phyloP scores from a whole-genome alignment of 2,329 filamentous ascomycete species.

The Colletotrichum simmondsii region DNA sequence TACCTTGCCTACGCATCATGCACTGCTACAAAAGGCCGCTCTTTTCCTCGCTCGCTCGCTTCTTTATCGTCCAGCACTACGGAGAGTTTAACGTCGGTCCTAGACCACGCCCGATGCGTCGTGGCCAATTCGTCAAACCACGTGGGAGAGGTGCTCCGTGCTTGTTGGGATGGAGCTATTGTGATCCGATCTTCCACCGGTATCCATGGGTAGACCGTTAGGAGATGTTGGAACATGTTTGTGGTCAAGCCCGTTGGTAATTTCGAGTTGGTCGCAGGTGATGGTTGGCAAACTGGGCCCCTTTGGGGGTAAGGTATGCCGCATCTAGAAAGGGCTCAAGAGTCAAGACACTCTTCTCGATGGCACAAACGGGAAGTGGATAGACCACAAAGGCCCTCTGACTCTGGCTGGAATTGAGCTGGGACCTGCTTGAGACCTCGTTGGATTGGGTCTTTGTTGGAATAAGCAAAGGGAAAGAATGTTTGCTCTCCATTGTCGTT shows the following conservation, averaged over 20 bases:
- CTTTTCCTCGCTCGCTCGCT: background rate
- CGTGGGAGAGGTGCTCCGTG: background rate
- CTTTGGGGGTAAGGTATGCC: too few relatives aligned
- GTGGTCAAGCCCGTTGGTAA: background rate
- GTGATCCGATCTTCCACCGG: background rate
- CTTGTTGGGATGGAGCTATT: background rate
- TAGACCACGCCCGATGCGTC: background rate
- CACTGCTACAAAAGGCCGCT: slow-evolving; percentile 24
- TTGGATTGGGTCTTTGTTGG: slow-evolving; percentile 1
- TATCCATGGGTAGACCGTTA: background rate
- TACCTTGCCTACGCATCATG: slow-evolving; percentile 27
- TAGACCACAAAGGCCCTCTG: background rate
- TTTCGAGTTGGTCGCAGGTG: background rate
- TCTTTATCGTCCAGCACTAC: background rate
- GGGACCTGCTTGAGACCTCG: background rate
- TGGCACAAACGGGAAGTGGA: background rate
- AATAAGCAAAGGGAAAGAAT: slow-evolving; percentile 25
- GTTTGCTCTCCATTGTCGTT: slow-evolving; percentile 26
- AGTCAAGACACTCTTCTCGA: background rate
- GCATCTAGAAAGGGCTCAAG: background rate
- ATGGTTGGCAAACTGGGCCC: too few relatives aligned
- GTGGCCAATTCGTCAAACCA: background rate
- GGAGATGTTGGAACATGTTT: background rate
- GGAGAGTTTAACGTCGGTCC: background rate
- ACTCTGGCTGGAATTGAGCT: background rate